phyloP scores from a whole-genome alignment of 2,329 filamentous ascomycete species.

The Geosmithia putterillii region DNA sequence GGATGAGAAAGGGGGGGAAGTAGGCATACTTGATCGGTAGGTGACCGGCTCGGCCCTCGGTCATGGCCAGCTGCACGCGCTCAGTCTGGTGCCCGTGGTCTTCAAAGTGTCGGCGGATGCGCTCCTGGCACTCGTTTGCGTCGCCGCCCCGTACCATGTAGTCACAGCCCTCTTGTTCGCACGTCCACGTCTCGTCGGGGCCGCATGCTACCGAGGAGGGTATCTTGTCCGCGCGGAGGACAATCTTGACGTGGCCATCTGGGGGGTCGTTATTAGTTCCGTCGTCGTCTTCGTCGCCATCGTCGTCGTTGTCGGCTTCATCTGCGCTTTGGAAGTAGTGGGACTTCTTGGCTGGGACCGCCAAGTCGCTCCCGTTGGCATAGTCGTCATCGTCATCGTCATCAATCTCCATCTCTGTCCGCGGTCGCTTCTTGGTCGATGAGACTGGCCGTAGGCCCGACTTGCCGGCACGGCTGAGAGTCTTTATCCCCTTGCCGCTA shows the following conservation, averaged over 20 bases:
- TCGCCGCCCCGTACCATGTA: constrained; percentile 53
- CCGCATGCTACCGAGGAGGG: constrained; percentile 37
- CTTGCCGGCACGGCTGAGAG: constrained; percentile 26
- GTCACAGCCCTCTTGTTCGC: constrained; percentile 49
- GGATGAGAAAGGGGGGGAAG: constrained; percentile 19
- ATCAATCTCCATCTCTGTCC: constrained; percentile 23
- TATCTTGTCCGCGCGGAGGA: constrained; percentile 35
- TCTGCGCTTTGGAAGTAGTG: constrained; percentile 21
- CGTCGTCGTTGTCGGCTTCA: constrained; percentile 10
- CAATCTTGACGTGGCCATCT: constrained; percentile 20
- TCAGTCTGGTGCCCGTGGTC: constrained; percentile 45
- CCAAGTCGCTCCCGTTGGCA: background rate
- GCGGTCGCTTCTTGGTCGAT: constrained; percentile 31
- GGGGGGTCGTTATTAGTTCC: constrained; percentile 3
- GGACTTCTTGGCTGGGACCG: constrained; percentile 14
- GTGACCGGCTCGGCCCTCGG: constrained; percentile 41
- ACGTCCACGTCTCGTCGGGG: constrained; percentile 53
- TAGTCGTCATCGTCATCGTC: constrained; percentile 14
- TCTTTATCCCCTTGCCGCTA: constrained; percentile 14
- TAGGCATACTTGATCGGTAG: constrained; percentile 43
- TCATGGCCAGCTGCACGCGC: constrained; percentile 38
- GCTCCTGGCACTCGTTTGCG: constrained; percentile 34
- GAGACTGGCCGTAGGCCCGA: constrained; percentile 29
- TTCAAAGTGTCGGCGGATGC: constrained; percentile 48
- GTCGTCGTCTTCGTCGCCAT: constrained; percentile 4